A percentile compares a stretch with the other conserved stretches of the same genome.
These are phyloP conservation scores for Akanthomyces lecanii DNA, from an alignment of 2,329 filamentous ascomycete species.

Conservation along the genomic window DNA sequence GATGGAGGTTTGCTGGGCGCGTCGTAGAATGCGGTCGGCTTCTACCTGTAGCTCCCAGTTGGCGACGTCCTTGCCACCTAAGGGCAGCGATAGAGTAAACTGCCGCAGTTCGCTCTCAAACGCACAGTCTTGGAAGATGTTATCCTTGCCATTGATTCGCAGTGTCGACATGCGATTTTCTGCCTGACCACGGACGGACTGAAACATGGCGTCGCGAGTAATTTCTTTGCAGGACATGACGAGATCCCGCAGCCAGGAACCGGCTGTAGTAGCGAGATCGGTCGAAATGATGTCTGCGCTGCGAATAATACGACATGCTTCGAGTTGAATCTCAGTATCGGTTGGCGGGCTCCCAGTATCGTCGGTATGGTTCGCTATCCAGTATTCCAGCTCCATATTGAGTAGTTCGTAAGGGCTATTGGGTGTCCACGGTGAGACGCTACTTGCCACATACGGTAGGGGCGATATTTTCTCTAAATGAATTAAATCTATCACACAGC, in stretches of 20 bases:
- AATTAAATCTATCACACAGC: slow-evolving; percentile 53
- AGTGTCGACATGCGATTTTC: slow-evolving; percentile 41
- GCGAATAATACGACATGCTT: slow-evolving; percentile 55
- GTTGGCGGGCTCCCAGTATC: slow-evolving; percentile 38
- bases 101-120: slow-evolving; percentile 50
- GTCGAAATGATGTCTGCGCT: slow-evolving; percentile 47
- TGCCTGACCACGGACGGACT: slow-evolving; percentile 40
- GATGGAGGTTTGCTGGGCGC: slow-evolving; percentile 49
- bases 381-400: slow-evolving; percentile 54
- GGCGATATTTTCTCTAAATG: slow-evolving; percentile 57
- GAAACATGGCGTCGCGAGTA: slow-evolving; percentile 42
- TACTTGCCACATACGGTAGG: slow-evolving; percentile 49
- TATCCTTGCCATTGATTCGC: slow-evolving; percentile 54
- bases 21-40: slow-evolving; percentile 53
- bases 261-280: slow-evolving; percentile 34
- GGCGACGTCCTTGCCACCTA: slow-evolving; percentile 54
- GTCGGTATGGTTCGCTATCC: slow-evolving; percentile 41
- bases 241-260: slow-evolving; percentile 56
- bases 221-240: slow-evolving; percentile 46
- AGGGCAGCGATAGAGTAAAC: slow-evolving; percentile 46
- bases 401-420: slow-evolving; percentile 57
- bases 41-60: slow-evolving; percentile 57
- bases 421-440: slow-evolving; percentile 41
- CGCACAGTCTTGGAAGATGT: slow-evolving; percentile 53
- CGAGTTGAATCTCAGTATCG: slow-evolving; percentile 51